phyloP scores from a whole-genome alignment of 2,329 filamentous ascomycete species.

The Fusarium aywerte region DNA sequence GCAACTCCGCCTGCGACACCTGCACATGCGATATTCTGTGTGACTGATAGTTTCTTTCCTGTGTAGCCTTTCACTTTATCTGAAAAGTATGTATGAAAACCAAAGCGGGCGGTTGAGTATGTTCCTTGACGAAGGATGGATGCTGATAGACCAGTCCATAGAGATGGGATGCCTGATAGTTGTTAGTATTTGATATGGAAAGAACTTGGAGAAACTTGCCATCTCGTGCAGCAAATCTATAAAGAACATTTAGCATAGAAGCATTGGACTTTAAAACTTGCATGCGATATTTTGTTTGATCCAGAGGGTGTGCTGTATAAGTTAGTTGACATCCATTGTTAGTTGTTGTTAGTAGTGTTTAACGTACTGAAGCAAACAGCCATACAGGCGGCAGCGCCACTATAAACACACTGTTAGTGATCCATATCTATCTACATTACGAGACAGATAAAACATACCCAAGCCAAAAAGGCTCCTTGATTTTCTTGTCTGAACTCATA shows the following conservation, averaged over 20 bases:
- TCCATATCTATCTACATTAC: accelerated
- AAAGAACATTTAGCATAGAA: conserved; percentile 54
- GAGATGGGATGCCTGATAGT: conserved; percentile 52
- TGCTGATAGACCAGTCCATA: conserved; percentile 57
- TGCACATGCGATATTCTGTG: conserved; percentile 53
- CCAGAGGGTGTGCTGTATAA: conserved; percentile 55
- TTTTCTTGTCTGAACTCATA: conserved; percentile 38
- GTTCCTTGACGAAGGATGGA: conserved; percentile 58
- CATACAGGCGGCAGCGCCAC: conserved; percentile 58
- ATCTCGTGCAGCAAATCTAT: conserved; percentile 54
- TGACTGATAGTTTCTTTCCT: conserved; percentile 48
- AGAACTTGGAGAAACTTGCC: conserved; percentile 41
- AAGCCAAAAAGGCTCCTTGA: conserved; percentile 58
- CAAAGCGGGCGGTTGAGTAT: conserved; percentile 59
- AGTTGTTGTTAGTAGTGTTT: neutral
- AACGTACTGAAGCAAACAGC: conserved; percentile 58
- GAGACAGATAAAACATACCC: conserved; percentile 48
- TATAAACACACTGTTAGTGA: conserved; percentile 36
- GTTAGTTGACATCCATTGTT: neutral
- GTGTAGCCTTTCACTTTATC: conserved; percentile 43
- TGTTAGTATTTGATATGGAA: neutral
- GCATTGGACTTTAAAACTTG: conserved; percentile 56
- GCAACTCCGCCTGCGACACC: conserved; percentile 56
- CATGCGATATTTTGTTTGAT: conserved; percentile 60
- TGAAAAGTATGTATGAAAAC: conserved; percentile 54